phyloP scores from a whole-genome alignment of 345 rosid genomes.

The Crucihimalaya himalaica region DNA sequence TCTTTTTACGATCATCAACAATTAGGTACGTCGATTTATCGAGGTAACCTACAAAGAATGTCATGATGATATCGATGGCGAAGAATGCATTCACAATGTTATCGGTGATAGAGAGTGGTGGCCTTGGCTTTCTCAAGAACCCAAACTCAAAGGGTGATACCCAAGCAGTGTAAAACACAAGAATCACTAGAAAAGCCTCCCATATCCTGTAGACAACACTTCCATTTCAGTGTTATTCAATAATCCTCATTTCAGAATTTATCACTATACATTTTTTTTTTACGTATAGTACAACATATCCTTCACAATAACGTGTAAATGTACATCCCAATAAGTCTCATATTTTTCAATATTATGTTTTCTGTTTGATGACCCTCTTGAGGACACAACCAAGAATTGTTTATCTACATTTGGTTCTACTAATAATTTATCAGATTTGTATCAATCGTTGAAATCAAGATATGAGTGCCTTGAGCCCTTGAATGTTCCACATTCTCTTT shows the following conservation, averaged over 20 bases:
- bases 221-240: not conserved
- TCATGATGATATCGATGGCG: constrained; percentile 73
- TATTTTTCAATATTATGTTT: not conserved
- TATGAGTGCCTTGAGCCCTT: constrained; percentile 5
- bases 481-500: not conserved
- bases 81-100: constrained; percentile 90
- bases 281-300: not conserved
- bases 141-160: constrained; percentile 93
- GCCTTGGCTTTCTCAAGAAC: constrained; percentile 57
- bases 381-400: not conserved
- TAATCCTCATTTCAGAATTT: not conserved
- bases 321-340: not conserved
- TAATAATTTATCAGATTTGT: not conserved
- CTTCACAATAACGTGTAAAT: not conserved
- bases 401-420: not conserved
- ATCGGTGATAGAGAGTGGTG: constrained; percentile 64
- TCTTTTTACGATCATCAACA: constrained; percentile 64
- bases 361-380: not conserved
- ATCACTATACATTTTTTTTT: not conserved
- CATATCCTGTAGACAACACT: constrained; percentile 60
- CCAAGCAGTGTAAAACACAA: constrained; percentile 91
- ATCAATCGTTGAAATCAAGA: not conserved
- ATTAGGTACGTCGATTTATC: constrained; percentile 70
- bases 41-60: constrained; percentile 86
- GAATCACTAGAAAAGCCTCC: constrained; percentile 72